Evolutionary conservation across 208 protist species (phyloP).

Genomic region (Leishmania aethiopica): DNA sequence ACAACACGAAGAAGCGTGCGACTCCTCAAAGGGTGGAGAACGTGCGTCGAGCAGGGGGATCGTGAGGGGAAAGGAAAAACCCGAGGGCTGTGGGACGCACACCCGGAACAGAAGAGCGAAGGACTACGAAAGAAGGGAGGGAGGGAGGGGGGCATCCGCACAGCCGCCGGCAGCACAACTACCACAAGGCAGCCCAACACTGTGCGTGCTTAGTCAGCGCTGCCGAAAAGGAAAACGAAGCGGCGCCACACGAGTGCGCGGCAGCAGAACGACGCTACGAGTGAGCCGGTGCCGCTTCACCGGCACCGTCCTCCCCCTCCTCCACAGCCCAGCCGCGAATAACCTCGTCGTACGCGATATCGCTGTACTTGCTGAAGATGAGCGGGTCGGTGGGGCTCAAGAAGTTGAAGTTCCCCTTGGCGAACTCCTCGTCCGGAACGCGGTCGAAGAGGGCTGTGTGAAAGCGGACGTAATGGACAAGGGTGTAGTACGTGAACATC

Average conservation of each 20-base stretch:
- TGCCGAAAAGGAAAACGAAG: not conserved
- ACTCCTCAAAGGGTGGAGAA: not conserved
- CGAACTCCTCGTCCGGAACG: slow-evolving; percentile 79
- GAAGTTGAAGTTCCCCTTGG: slow-evolving; percentile 92
- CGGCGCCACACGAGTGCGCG: not conserved
- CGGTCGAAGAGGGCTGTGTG: slow-evolving; percentile 90
- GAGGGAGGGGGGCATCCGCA: not conserved
- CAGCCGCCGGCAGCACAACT: not conserved
- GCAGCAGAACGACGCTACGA: slow-evolving; percentile 2
- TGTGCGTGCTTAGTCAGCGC: not conserved
- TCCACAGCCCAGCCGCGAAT: slow-evolving; percentile 69
- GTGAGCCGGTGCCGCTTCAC: not conserved
- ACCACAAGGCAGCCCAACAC: not conserved
- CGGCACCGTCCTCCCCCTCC: slow-evolving; percentile 9
- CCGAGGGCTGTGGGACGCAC: not conserved
- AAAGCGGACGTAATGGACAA: slow-evolving; percentile 93
- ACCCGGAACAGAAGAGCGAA: not conserved
- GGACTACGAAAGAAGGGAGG: not conserved
- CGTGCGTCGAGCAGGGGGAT: not conserved
- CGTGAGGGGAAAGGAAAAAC: not conserved
- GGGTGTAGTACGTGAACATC: slow-evolving; percentile 90
- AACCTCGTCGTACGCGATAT: slow-evolving; percentile 69
- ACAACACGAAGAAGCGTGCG: not conserved
- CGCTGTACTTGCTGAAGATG: slow-evolving; percentile 82
- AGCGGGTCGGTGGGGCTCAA: slow-evolving; percentile 76